Evolutionary conservation across 768 basidiomycete genomes (phyloP).

Genomic region (Mycena haematopus): DNA sequence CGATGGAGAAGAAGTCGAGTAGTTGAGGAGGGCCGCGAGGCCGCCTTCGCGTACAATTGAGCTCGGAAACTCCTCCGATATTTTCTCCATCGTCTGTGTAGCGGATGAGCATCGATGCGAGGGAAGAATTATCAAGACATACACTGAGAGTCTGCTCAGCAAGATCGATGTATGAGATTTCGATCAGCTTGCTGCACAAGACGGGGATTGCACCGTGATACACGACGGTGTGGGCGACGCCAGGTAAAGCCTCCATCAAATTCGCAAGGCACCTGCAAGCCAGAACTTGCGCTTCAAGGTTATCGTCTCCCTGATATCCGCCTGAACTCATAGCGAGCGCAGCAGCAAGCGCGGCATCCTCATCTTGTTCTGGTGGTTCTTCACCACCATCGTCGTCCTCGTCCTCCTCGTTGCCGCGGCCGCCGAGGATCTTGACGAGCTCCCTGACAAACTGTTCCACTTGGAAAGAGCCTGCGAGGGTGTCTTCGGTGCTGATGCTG

Average conservation of each 20-base stretch:
- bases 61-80: constrained; percentile 96
- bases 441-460: constrained; percentile 92
- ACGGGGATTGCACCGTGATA: constrained; percentile 99
- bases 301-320: constrained; percentile 80
- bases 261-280: constrained; percentile 98
- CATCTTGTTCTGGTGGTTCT: constrained; percentile 65
- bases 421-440: constrained; percentile 89
- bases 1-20: constrained; percentile 98
- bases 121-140: constrained; percentile 46
- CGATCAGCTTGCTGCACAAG: constrained; percentile 94
- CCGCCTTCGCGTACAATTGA: constrained; percentile 97
- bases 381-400: constrained; percentile 80
- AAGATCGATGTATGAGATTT: constrained; percentile 97
- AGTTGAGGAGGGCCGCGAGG: constrained; percentile 89
- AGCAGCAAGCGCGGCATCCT: constrained; percentile 89
- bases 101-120: constrained; percentile 7
- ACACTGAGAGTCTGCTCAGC: constrained; percentile 98
- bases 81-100: constrained; percentile 92
- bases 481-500: constrained; percentile 97
- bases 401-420: constrained; percentile 72
- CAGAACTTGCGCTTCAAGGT: constrained; percentile 92
- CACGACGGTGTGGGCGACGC: constrained; percentile 96
- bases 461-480: constrained; percentile 93
- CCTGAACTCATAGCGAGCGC: constrained; percentile 85
- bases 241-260: constrained; percentile 98